phyloP scores from a whole-genome alignment of 1,284 basidiomycete species.

The Schizopora paradoxa region DNA sequence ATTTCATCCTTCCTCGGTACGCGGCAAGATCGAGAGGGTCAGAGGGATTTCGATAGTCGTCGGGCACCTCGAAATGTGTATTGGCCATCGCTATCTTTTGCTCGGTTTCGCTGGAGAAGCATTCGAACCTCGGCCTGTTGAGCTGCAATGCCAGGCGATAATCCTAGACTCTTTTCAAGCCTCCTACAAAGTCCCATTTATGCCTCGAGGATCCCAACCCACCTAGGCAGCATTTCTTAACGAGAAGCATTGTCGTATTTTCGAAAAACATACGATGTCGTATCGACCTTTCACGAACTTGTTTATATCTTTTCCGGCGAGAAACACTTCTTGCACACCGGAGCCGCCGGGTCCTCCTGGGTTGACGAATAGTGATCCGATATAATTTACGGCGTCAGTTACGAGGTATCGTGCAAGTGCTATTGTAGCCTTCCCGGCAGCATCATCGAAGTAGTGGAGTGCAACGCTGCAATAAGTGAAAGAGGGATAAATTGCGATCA shows the following conservation, averaged over 20 bases:
- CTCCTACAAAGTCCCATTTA: constrained; percentile 24
- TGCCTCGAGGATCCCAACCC: constrained; percentile 26
- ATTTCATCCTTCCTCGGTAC: constrained; percentile 19
- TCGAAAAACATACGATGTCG: constrained; percentile 21
- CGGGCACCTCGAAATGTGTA: constrained; percentile 19
- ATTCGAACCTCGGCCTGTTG: constrained; percentile 25
- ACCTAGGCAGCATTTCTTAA: constrained; percentile 16
- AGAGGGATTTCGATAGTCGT: constrained; percentile 22
- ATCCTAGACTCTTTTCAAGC: background rate
- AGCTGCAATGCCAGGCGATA: too few species aligned
- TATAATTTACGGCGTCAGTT: constrained; percentile 16
- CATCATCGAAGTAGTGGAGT: constrained; percentile 19
- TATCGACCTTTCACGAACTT: constrained; percentile 23
- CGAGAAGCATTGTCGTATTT: background rate
- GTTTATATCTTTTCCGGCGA: constrained; percentile 22
- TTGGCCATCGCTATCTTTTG: constrained; percentile 24
- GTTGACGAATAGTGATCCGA: constrained; percentile 20
- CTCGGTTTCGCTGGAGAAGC: constrained; percentile 23
- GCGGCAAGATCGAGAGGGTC: constrained; percentile 20
- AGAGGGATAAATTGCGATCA: background rate
- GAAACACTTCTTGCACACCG: constrained; percentile 24
- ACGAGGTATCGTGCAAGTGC: constrained; percentile 20
- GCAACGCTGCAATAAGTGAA: constrained; percentile 17
- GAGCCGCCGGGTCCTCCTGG: constrained; percentile 21
- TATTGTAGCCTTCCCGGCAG: constrained; percentile 18